Evolutionary conservation across 73 alveolate genomes (phyloP).

Genomic region (Symbiodinium natans): DNA sequence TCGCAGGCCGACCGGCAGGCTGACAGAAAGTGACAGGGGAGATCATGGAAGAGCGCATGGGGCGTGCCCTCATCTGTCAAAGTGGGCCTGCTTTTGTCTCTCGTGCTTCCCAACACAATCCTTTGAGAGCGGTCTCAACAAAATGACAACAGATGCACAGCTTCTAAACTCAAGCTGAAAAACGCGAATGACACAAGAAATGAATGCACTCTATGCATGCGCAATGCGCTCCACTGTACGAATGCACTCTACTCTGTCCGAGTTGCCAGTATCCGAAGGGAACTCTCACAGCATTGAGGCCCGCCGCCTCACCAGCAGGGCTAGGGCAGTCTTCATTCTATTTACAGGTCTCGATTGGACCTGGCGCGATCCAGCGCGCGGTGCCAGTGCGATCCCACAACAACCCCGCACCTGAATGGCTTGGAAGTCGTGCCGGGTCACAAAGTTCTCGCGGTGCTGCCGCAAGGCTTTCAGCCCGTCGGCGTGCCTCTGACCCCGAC

Average conservation of each 20-base stretch:
- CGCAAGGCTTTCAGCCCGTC: background rate
- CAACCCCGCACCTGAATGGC: background rate
- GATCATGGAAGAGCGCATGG: too few species aligned
- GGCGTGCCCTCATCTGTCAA: too few species aligned
- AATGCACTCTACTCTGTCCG: background rate
- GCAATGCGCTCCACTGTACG: background rate
- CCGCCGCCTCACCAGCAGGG: background rate
- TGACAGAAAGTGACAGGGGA: background rate
- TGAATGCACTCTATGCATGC: too few species aligned
- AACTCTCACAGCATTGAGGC: background rate
- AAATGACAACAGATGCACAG: background rate
- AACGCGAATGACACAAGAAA: too few species aligned
- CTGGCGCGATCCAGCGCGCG: too few species aligned
- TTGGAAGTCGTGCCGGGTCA: background rate
- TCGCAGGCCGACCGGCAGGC: background rate
- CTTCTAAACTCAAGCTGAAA: too few species aligned
- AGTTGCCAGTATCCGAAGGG: constrained; percentile 4
- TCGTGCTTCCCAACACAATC: background rate
- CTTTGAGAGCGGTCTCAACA: background rate
- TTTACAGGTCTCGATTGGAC: too few species aligned
- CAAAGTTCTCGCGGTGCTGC: background rate
- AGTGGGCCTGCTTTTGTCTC: background rate
- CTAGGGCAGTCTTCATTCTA: background rate
- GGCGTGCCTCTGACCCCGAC: too few species aligned
- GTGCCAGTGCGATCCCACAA: too few species aligned